Conservation (phyloP, 2,329 filamentous ascomycete species). For the Arachnopeziza araneosa region DNA sequence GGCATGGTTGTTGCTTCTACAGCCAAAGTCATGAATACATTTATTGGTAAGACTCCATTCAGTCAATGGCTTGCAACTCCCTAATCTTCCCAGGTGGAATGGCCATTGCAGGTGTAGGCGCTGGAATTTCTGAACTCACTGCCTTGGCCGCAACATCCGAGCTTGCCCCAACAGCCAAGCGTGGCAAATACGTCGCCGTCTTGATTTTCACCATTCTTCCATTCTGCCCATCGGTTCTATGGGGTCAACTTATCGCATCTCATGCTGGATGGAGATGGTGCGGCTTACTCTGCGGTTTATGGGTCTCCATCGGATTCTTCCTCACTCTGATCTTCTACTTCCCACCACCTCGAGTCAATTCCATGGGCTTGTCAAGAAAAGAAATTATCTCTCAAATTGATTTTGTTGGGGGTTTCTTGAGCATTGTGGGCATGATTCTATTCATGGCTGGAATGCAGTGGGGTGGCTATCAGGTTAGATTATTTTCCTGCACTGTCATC, state of each 20-base stretch:
- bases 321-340: slow-evolving; percentile 47
- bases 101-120: slow-evolving; percentile 55
- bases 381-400: slow-evolving; percentile 42
- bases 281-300: slow-evolving; percentile 46
- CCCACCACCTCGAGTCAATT: slow-evolving; percentile 43
- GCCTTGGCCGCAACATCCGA: slow-evolving; percentile 64
- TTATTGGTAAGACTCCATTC: slow-evolving; percentile 44
- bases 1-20: slow-evolving; percentile 56
- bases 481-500: background rate
- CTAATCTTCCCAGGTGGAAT: slow-evolving; percentile 36
- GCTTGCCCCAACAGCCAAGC: slow-evolving; percentile 58
- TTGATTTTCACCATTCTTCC: slow-evolving; percentile 56
- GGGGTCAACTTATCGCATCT: slow-evolving; percentile 49
- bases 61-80: background rate
- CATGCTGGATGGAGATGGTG: slow-evolving; percentile 47
- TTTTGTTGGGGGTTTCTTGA: slow-evolving; percentile 45
- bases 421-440: slow-evolving; percentile 43
- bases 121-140: slow-evolving; percentile 63
- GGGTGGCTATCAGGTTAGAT: slow-evolving; percentile 44
- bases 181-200: slow-evolving; percentile 54
- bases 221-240: slow-evolving; percentile 56
- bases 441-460: slow-evolving; percentile 49
- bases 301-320: slow-evolving; percentile 46
- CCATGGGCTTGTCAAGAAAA: slow-evolving; percentile 32
- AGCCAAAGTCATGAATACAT: slow-evolving; percentile 52